These are phyloP conservation scores for Alternaria conjuncta DNA, from an alignment of 2,329 filamentous ascomycete species.

Conservation along the genomic window DNA sequence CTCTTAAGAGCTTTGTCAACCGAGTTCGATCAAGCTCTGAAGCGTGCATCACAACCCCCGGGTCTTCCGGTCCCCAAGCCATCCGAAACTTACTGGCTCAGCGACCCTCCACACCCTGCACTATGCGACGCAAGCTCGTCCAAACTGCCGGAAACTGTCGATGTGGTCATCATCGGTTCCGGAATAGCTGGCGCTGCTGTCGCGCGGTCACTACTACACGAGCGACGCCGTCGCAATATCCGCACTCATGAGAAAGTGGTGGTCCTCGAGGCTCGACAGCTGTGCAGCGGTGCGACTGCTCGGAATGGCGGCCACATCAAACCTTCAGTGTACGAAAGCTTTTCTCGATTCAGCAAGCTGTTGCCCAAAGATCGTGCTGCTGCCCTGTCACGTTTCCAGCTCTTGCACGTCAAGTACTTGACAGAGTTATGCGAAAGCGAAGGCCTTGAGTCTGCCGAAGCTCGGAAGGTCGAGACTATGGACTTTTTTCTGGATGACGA, in stretches of 20 bases:
- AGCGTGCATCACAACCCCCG: slow-evolving; percentile 13
- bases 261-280: slow-evolving; percentile 45
- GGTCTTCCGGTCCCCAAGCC: slow-evolving; percentile 8
- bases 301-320: slow-evolving; percentile 39
- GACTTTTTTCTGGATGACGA: slow-evolving; percentile 13
- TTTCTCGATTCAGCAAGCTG: slow-evolving; percentile 13
- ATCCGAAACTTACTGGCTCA: slow-evolving; percentile 13
- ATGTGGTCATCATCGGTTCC: slow-evolving; percentile 62
- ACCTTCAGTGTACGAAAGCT: slow-evolving; percentile 13
- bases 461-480: slow-evolving; percentile 13
- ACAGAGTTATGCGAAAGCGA: slow-evolving; percentile 7
- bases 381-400: slow-evolving; percentile 11
- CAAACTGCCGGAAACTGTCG: slow-evolving; percentile 46
- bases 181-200: slow-evolving; percentile 60
- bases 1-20: slow-evolving; percentile 3
- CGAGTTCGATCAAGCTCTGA: slow-evolving; percentile 13
- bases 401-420: slow-evolving; percentile 7
- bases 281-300: slow-evolving; percentile 39
- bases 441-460: slow-evolving; percentile 13
- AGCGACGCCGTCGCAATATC: slow-evolving; percentile 10
- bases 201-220: slow-evolving; percentile 43
- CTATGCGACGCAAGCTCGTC: slow-evolving; percentile 3
- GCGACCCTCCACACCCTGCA: slow-evolving; percentile 13
- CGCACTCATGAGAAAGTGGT: slow-evolving; percentile 41
- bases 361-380: slow-evolving; percentile 15